Percentiles rank a stretch among this genome's conserved stretches.
Evolutionary conservation across 345 rosid genomes (phyloP).

Genomic region (Carallia brachiata): DNA sequence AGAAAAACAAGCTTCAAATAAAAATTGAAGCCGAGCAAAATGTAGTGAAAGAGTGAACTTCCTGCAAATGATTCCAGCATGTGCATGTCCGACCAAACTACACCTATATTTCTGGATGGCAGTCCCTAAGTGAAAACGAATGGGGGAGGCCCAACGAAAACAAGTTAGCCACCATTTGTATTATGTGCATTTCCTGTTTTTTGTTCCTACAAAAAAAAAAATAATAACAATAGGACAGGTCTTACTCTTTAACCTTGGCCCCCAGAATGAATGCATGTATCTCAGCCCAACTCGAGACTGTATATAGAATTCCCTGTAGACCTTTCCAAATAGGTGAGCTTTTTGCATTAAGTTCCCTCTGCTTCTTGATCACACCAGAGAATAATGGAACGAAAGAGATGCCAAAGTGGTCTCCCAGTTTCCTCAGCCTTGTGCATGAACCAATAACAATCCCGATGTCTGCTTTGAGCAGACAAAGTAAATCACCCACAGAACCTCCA

Average conservation of each 20-base stretch:
- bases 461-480: conserved; percentile 19
- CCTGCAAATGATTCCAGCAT: not conserved
- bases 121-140: conserved; percentile 9
- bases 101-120: not conserved
- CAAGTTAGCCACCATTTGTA: conserved; percentile 22
- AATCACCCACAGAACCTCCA: conserved; percentile 17
- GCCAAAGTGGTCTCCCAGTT: conserved; percentile 16
- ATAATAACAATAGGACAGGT: not conserved
- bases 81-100: not conserved
- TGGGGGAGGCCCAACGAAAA: conserved; percentile 16
- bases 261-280: conserved; percentile 17
- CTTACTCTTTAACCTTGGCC: too few species aligned
- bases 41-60: not conserved
- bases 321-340: conserved; percentile 10
- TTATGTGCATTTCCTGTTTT: conserved; percentile 17
- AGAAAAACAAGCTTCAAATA: not conserved
- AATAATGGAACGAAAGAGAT: conserved; percentile 15
- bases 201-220: not conserved
- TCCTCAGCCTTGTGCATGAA: conserved; percentile 14
- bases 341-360: conserved; percentile 11
- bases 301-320: conserved; percentile 9
- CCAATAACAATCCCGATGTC: conserved; percentile 24
- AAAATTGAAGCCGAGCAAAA: not conserved
- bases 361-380: conserved; percentile 12
- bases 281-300: conserved; percentile 23